Evolutionary conservation across 2,329 filamentous ascomycete species (phyloP).

Genomic region (Amauroascus niger): DNA sequence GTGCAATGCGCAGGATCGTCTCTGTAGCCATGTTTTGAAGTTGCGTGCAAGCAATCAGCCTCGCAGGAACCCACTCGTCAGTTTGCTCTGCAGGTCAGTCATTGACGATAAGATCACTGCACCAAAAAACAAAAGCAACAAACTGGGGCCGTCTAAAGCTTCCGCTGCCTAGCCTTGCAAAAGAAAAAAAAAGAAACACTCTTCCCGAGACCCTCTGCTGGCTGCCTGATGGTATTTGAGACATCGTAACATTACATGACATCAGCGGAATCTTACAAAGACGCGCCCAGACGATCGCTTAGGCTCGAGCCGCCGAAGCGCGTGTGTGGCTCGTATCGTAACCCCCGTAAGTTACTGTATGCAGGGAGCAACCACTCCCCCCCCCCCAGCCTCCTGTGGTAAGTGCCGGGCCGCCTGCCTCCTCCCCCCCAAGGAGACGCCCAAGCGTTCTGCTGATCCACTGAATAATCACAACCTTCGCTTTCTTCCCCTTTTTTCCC

Average conservation of each 20-base stretch:
- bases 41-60: not conserved
- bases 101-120: not conserved
- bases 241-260: constrained; percentile 7
- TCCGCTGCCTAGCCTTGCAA: not conserved
- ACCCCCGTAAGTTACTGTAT: constrained; percentile 10
- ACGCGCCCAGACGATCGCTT: constrained; percentile 5
- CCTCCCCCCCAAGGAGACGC: constrained; percentile 1
- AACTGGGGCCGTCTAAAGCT: not conserved
- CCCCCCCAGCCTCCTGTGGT: constrained; percentile 4
- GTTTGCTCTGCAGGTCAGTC: not conserved
- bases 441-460: not conserved
- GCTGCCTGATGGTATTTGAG: constrained; percentile 3
- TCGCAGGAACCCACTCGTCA: not conserved
- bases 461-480: not conserved
- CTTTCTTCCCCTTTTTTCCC: not conserved
- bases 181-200: too few relatives aligned
- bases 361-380: not conserved
- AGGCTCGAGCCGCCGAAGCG: constrained; percentile 6
- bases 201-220: not conserved
- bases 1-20: constrained; percentile 43
- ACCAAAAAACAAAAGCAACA: not conserved
- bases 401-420: not conserved
- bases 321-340: constrained; percentile 7
- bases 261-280: constrained; percentile 1
- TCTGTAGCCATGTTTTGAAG: constrained; percentile 16